Evolutionary conservation across 2,329 filamentous ascomycete genomes (phyloP), one percentile per base, ranked within the genome.

Genomic region (Pseudocercospora vitis): DNA sequence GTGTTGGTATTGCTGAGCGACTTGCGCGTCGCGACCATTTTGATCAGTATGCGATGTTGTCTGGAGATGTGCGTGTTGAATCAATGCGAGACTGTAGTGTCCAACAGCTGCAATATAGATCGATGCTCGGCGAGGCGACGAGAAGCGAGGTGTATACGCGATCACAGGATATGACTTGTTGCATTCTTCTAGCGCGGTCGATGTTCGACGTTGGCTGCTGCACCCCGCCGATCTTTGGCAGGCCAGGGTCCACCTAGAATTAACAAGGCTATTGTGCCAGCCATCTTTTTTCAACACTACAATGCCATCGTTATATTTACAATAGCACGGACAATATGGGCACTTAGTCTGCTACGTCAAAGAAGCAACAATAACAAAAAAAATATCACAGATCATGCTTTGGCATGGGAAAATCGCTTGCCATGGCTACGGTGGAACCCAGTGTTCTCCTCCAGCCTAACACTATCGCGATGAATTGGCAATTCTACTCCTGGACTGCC

Each of bases 21-120:
- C 18, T 37, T 42, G 31, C 52, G 52, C 39, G 52, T 55, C 14
- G 21, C 42, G 18, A 53, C 47, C 52, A 55, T 55, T 18, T n/a
- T 55, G 21, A 14, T 26, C 18, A 8, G 19, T 21, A 2, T 26
- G 37, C 14, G 12, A 12, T 9, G 8, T 9, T n/a, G 37, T 42
- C 12, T 42, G 37, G n/a, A n/a, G n/a, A n/a, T n/a, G n/a, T n/a
- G n/a, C n/a, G n/a, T n/a, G n/a, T n/a, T n/a, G n/a, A n/a, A n/a
- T n/a, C n/a, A n/a, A n/a, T n/a, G n/a, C n/a, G n/a, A n/a, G n/a
- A n/a, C n/a, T n/a, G n/a, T n/a, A 7, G 4, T 24, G 37, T 42
- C 37, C 37, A 42, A 42, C 18, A 42, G 37, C n/a, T n/a, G n/a
- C n/a, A n/a, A n/a, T n/a, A n/a, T 42, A 11, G n/a, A n/a, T 37